Conservation (phyloP, 2,329 filamentous ascomycete species). For the Fusarium pseudocircinatum region DNA sequence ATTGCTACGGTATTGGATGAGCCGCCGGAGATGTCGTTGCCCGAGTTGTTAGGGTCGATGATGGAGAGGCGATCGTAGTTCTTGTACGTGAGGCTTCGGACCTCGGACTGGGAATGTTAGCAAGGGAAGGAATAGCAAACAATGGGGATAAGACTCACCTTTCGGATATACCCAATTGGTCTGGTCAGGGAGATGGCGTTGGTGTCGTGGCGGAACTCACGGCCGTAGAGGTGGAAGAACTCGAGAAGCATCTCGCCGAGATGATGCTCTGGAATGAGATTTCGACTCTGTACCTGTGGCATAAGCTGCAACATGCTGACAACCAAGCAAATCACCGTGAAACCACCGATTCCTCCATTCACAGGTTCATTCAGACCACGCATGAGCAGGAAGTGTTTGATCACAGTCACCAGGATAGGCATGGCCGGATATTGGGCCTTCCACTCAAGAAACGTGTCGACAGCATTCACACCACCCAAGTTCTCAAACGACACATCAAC, state of each 20-base stretch:
- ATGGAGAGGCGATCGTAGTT: constrained; percentile 80
- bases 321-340: constrained; percentile 92
- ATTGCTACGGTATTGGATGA: constrained; percentile 77
- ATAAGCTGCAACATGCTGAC: constrained; percentile 87
- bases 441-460: constrained; percentile 84
- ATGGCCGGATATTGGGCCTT: constrained; percentile 82
- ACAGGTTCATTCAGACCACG: constrained; percentile 91
- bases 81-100: constrained; percentile 62
- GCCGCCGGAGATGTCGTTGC: constrained; percentile 91
- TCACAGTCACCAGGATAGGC: constrained; percentile 83
- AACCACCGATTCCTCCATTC: constrained; percentile 90
- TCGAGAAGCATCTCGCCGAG: constrained; percentile 84
- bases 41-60: constrained; percentile 85
- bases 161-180: constrained; percentile 75
- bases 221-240: constrained; percentile 91
- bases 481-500: constrained; percentile 98
- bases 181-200: constrained; percentile 81
- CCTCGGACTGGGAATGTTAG: constrained; percentile 51
- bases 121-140: neutral
- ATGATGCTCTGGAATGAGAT: constrained; percentile 69
- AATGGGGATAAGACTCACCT: constrained; percentile 63
- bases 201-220: constrained; percentile 74
- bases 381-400: constrained; percentile 95
- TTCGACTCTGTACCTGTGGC: constrained; percentile 72
- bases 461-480: constrained; percentile 79